Evolutionary conservation across 2,329 filamentous ascomycete genomes (phyloP), one percentile per base, ranked within the genome.

Genomic region (Epichloe gansuensis): DNA sequence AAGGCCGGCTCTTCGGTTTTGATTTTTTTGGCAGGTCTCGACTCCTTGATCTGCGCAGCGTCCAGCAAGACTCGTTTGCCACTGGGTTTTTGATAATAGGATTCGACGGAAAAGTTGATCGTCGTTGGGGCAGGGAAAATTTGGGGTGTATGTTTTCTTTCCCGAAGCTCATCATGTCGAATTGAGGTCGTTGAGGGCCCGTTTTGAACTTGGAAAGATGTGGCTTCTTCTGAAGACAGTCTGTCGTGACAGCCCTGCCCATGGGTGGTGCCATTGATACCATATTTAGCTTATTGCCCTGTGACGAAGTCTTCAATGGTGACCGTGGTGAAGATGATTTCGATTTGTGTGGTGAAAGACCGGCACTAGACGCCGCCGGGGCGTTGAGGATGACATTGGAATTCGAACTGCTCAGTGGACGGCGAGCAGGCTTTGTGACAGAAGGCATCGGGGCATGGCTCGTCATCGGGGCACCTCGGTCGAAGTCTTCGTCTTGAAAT

Each of bases 321-420:
- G 76, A 77, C 57, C 75, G 75, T 41, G 76, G 83, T 46, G 83
- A 82, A 56, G 78, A 82, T 60, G 78, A 77, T 43, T 71, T 70
- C 60, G 76, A 69, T 70, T 93, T 94, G 62, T 77, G 78, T 11
- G 87, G 88, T 52, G 88, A 94, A 54, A 76, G 76, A 62, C 73
- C 76, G 62, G 76, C 70, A 60, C 72, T 66, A 55, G 74, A 67
- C 55, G 75, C 66, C 59, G 73, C 67, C 57, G 79, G 75, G 25
- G 86, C 84, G 59, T 85, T 82, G 60, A 91, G 76, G 52, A 83
- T 71, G 60, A 84, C 76, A 67, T 86, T 86, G 56, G 75, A 73
- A 69, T 76, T 78, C 60, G 76, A 69, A 57, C 62, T 71, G 59
- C 72, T 69, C 11, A 79, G 67, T 31, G 76, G 72, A 46, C 74